Evolutionary conservation across 1,284 basidiomycete species (phyloP).

Genomic region (Phylloporus sp.): DNA sequence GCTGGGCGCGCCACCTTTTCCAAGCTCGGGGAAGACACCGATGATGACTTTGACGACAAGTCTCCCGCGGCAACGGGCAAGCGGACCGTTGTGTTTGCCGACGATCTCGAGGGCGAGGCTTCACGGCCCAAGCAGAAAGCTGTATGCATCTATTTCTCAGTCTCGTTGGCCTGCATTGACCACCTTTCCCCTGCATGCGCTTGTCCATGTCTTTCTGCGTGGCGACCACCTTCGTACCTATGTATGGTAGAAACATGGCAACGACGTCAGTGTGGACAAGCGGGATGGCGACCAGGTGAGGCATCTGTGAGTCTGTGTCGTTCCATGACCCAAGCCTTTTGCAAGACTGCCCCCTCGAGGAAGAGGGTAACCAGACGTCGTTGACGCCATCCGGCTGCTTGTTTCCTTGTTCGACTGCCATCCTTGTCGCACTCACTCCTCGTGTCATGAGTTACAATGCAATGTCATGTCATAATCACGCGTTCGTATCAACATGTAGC

Average conservation of each 20-base stretch:
- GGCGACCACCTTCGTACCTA: neutral
- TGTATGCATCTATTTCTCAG: slow-evolving; percentile 25
- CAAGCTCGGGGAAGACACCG: slow-evolving; percentile 39
- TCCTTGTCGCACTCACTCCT: neutral
- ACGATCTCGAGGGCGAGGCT: slow-evolving; percentile 31
- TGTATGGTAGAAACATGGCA: slow-evolving; percentile 1
- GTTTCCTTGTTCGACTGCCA: neutral
- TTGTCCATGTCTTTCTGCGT: neutral
- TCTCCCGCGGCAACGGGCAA: slow-evolving; percentile 32
- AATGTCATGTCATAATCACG: neutral
- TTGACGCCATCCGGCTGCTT: slow-evolving; percentile 9
- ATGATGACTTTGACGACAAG: slow-evolving; percentile 38
- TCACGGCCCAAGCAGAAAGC: slow-evolving; percentile 38
- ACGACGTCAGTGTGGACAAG: neutral
- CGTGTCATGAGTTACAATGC: too few relatives aligned
- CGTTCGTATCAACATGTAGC: neutral
- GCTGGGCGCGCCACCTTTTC: slow-evolving; percentile 30
- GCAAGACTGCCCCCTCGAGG: slow-evolving; percentile 16
- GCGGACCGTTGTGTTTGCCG: slow-evolving; percentile 30
- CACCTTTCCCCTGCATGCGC: neutral
- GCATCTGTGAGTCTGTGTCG: neutral
- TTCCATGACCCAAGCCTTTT: neutral
- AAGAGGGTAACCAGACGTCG: slow-evolving; percentile 37
- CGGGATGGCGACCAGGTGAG: neutral
- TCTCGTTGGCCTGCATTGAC: slow-evolving; percentile 14